Evolutionary conservation across 2,329 filamentous ascomycete species (phyloP), one percentile per base, ranked within the genome.

Genomic region (Ascochyta rabiei): DNA sequence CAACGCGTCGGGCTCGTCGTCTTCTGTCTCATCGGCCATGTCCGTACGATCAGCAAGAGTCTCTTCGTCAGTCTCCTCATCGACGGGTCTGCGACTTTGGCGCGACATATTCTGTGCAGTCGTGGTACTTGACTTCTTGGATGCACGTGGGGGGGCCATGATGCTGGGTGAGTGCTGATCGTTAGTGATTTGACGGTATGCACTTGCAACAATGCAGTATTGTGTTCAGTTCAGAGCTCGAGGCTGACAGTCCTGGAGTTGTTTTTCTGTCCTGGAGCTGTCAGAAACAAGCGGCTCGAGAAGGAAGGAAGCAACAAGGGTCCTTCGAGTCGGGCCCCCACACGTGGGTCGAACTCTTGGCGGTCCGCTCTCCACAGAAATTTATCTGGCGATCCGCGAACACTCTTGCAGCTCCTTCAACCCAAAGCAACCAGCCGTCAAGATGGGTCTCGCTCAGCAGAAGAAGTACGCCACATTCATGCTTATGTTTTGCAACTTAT

Each of bases 371-470:
- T 53, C 69, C 68, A 45, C 61, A 68, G 70, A 72, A 67, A 47
- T 54, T 46, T 42, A 7, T 53, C 38, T 31, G 28, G 54, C 58
- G 53, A 57, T 53, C 55, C 57, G 60, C 53, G 41, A 58, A 23
- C 43, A 30, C 43, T 53, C 33, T 49, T 44, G 37, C 54, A 43
- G 45, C 48, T 47, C 42, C 50, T 33, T 47, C 35, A 51, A 35
- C 48, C 23, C 34, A 35, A 48, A 51, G 26, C 23, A 44, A 40
- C 19, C 45, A 53, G 38, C 40, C 56, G 24, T 49, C 62, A 73
- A 48, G 28, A 91, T 91, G 88, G 88, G 88, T 76, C 84, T 90
- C 72, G 82, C 87, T 60, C 88, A 78, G 41, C 83, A 84, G 53
- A 86, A 86, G 72, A 89, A 86, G 87, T 89, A 80, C 72, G 52